Base-by-base conservation (phyloP, 441 rosid species). In the Viola pubescens region DNA sequence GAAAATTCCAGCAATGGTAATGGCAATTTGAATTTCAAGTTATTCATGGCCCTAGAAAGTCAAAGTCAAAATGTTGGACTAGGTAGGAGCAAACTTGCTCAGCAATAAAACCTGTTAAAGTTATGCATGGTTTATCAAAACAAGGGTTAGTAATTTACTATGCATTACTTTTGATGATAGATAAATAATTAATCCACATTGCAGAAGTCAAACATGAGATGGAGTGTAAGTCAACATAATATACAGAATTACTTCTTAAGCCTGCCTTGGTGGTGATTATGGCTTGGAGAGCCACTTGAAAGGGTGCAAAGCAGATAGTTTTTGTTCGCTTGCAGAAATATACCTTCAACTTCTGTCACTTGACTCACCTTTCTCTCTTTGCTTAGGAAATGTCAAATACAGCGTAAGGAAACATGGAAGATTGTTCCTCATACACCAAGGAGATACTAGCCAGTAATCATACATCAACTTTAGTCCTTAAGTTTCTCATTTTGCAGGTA, bases 401-500 rank as follows among this genome's bases (percentile, higher is more conserved):
- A 48, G 61, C 52, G 8, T 38, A 40, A 42, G 50, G 41, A 9
- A 52, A 12, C 26, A 56, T 7, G 10, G 6, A 38, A 5, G 38
- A 58, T 13, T 11, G 65, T 53, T 51, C 41, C 60, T 52, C 69
- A 63, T 54, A 65, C 60, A 64, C 63, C 42, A n/a, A 34, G 47
- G 39, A 66, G 61, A 45, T 55, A 54, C 47, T 58, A 44, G 47
- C 45, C 19, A 37, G 12, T 39, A 37, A 48, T 16, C 46, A 52
- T 50, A 10, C 5, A 58, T 78, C 77, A 86, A 12, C 83, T 79
- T 69, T 76, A 69, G 62, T 68, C 84, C 34, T 87, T 82, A 52
- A 81, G 77, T 19, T 79, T 73, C 76, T 87, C 98, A 61, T 89
- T 89, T 71, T 85, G 87, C 65, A 91, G 73, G 70, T 89, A 91